Evolutionary conservation across 257 asterid genomes (phyloP).

Genomic region (Capsicum baccatum): DNA sequence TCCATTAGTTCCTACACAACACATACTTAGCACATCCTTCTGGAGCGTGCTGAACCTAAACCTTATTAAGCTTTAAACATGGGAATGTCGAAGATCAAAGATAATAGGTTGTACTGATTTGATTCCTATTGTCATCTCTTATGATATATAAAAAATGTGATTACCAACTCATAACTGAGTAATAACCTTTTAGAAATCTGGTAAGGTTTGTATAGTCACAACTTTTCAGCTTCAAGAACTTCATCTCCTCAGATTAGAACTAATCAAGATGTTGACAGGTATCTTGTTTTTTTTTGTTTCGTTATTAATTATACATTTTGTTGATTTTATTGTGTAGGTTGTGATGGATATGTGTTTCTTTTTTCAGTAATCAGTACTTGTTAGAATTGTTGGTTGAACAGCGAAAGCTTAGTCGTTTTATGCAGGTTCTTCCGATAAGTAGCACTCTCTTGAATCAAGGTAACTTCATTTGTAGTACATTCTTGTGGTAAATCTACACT

Average conservation of each 20-base stretch:
- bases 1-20: not conserved
- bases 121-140: not conserved
- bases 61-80: constrained; percentile 9
- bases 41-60: not conserved
- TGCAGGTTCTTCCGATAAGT: constrained; percentile 92
- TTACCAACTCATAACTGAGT: not conserved
- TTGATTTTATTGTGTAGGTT: not conserved
- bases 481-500: constrained; percentile 35
- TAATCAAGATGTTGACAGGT: constrained; percentile 77
- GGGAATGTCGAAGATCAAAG: not conserved
- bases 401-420: constrained; percentile 94
- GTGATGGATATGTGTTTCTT: constrained; percentile 26
- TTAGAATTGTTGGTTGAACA: constrained; percentile 93
- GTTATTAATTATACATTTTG: not conserved
- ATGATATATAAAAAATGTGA: not conserved
- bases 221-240: constrained; percentile 89
- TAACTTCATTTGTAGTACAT: constrained; percentile 58
- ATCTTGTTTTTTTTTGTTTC: not conserved
- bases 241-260: constrained; percentile 83
- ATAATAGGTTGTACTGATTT: not conserved
- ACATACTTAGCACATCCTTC: not conserved
- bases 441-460: constrained; percentile 94
- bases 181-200: not conserved
- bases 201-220: constrained; percentile 61
- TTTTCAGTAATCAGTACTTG: constrained; percentile 75